phyloP scores from a whole-genome alignment of 805 yeast species.

The Wickerhamiella parazyma region DNA sequence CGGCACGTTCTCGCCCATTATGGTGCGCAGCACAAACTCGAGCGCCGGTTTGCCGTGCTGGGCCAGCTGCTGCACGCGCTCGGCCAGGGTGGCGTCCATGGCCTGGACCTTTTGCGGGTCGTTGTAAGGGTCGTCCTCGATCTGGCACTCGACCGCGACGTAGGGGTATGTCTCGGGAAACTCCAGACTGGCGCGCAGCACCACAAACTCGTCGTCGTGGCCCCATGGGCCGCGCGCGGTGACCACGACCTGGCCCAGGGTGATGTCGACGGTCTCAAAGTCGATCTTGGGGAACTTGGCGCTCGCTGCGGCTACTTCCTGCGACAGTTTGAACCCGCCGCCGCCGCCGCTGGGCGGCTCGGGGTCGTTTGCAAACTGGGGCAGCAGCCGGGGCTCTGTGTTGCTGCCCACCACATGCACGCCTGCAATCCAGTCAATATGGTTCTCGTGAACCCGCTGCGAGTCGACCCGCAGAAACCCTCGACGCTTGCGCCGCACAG shows the following conservation, averaged over 20 bases:
- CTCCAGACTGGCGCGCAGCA: constrained; percentile 52
- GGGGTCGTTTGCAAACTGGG: constrained; percentile 17
- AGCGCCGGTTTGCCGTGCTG: constrained; percentile 51
- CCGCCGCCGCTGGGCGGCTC: constrained; percentile 12
- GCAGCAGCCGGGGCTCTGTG: not conserved
- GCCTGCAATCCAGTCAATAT: constrained; percentile 86
- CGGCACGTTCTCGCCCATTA: constrained; percentile 53
- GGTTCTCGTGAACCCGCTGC: constrained; percentile 12
- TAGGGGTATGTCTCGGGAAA: constrained; percentile 68
- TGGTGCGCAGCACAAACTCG: constrained; percentile 61
- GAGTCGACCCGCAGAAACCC: constrained; percentile 9
- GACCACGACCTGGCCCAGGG: constrained; percentile 65
- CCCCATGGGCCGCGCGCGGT: constrained; percentile 77
- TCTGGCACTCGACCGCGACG: constrained; percentile 41
- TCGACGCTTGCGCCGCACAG: not conserved
- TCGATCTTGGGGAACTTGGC: constrained; percentile 76
- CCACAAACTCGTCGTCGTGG: constrained; percentile 36
- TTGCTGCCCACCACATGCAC: constrained; percentile 39
- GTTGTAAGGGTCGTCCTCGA: constrained; percentile 72
- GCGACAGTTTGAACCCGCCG: constrained; percentile 52
- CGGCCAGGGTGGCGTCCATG: constrained; percentile 38
- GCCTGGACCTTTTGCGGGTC: constrained; percentile 35
- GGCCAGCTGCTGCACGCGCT: constrained; percentile 45
- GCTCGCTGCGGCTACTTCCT: constrained; percentile 79
- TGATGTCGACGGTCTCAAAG: constrained; percentile 77